Percentiles rank a stretch among this genome's conserved stretches.
Evolutionary conservation across 768 basidiomycete species (phyloP).

Genomic region (Steccherinum ochraceum): DNA sequence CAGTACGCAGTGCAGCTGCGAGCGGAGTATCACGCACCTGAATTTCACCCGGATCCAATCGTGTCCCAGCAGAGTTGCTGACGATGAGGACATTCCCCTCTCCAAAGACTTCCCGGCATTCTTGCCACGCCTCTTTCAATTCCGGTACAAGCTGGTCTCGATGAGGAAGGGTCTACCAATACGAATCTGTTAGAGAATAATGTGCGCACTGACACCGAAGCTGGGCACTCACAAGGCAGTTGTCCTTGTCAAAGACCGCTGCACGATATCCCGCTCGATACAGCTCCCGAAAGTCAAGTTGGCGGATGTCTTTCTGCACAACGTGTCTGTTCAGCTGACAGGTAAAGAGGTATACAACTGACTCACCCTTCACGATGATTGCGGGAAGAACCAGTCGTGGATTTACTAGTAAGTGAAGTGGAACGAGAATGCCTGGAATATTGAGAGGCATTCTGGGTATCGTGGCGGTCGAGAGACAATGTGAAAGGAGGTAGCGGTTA

Average conservation of each 20-base stretch:
- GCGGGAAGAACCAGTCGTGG: constrained; percentile 66
- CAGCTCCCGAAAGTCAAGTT: constrained; percentile 71
- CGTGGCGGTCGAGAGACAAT: background rate
- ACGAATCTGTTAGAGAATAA: background rate
- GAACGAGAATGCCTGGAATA: constrained; percentile 61
- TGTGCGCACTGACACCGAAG: background rate
- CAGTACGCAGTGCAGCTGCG: background rate
- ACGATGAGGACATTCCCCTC: constrained; percentile 80
- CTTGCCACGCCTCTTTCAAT: constrained; percentile 67
- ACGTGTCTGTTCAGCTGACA: constrained; percentile 1
- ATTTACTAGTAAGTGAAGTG: constrained; percentile 62
- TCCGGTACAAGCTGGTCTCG: constrained; percentile 72
- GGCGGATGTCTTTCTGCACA: constrained; percentile 74
- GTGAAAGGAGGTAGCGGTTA: background rate
- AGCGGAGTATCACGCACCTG: constrained; percentile 43
- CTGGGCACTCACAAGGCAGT: constrained; percentile 68
- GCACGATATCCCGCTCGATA: constrained; percentile 75
- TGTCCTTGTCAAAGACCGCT: constrained; percentile 97
- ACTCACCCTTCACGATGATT: constrained; percentile 58
- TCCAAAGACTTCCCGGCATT: constrained; percentile 69
- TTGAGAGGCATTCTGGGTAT: constrained; percentile 69
- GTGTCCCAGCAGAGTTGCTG: constrained; percentile 90
- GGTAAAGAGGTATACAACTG: background rate
- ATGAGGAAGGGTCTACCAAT: constrained; percentile 71
- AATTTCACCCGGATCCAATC: constrained; percentile 66